Evolutionary conservation across 805 yeast genomes (phyloP), one percentile per base, ranked within the genome.

Genomic region (Saccharomycopsis amapae): DNA sequence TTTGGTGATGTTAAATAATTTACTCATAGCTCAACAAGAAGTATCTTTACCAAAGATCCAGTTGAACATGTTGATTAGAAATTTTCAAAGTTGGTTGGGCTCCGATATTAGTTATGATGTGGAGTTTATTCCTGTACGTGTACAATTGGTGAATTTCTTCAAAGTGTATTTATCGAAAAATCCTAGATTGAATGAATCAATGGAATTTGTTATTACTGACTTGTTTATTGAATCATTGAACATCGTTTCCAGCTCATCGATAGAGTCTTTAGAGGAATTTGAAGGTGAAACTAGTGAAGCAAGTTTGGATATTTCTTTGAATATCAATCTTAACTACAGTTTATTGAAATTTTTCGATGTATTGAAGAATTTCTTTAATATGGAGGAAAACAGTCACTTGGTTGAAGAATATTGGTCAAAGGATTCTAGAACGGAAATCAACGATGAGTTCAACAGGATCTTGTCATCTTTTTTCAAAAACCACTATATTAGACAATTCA

Each of bases 41-140:
- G 19, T 17, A 4, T 26, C 19, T 24, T 3, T n/a, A 68, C 78
- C 88, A 79, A 56, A 71, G 93, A 53, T 64, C 81, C 33, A 72
- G 69, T 36, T 46, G 17, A 36, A 36, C 25, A 76, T 83, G 85
- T 62, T 81, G 6, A 50, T 85, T 17, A 72, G 67, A 35, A 70
- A 74, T 4, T 52, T 87, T 1, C 56, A 61, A 3, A 62, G 62
- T 17, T 81, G 89, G 85, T 53, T 81, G 19, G 83, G 78, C 20
- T 69, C 79, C 13, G 86, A 77, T 18, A 54, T 71, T 42, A 76
- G 82, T 1, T 81, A 75, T 58, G 86, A 79, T 17, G 61, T 64
- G 0, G 71, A 64, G 5, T 85, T 83, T 50, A 55, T 65, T 15
- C 59, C 66, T 4, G 59, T 78, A 24, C 68, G 90, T 57, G 59